Base-by-base conservation (phyloP, 2,329 filamentous ascomycete genomes). In the Cytospora piceicola region DNA sequence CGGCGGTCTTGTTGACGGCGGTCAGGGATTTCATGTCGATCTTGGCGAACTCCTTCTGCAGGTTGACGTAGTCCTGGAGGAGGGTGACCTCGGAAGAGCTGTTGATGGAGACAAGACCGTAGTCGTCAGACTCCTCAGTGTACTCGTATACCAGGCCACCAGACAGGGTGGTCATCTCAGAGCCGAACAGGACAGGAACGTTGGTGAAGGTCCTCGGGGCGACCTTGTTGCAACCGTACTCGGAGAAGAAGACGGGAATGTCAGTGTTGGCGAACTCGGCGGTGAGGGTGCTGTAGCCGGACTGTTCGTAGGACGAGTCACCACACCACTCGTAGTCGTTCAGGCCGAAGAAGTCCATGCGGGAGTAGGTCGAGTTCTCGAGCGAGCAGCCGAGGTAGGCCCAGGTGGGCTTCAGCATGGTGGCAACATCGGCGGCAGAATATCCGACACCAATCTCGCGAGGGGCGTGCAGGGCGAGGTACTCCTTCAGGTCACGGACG, bases 91-190 rank as follows among this genome's bases (percentile, higher is more conserved):
- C 83, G 68, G 79, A 80, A 69, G 86, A 83, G 69, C 76, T 77
- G 70, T 85, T 84, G 71, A 90, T 76, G 66, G 82, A 58, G 27
- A 90, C 87, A 17, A 92, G 80, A 58, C 85, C 85, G 67, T 83
- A 88, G 73, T 85, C 77, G 73, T 88, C 87, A 55, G 79, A 76
- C 74, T 92, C 90, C 76, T 91, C 82, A 1, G 87, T 87, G 77
- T 84, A 93, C 75, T 93, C 89, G 79, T 93, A 93, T 42, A 92
- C 89, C 36, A 93, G 82, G 69, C 90, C 90, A 68, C 90, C 90
- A 54, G 93, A 86, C 59, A 85, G 79, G 12, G 80, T 75, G 20
- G 79, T 88, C 88, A 93, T 92, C 66, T 90, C 73, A 29, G 81
- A 72, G 55, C 89, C 84, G 75, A 92, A 93, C 67, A 93, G 85